Evolutionary conservation across 2,329 filamentous ascomycete species (phyloP), one percentile per base, ranked within the genome.

Genomic region (Byssothecium circinans): DNA sequence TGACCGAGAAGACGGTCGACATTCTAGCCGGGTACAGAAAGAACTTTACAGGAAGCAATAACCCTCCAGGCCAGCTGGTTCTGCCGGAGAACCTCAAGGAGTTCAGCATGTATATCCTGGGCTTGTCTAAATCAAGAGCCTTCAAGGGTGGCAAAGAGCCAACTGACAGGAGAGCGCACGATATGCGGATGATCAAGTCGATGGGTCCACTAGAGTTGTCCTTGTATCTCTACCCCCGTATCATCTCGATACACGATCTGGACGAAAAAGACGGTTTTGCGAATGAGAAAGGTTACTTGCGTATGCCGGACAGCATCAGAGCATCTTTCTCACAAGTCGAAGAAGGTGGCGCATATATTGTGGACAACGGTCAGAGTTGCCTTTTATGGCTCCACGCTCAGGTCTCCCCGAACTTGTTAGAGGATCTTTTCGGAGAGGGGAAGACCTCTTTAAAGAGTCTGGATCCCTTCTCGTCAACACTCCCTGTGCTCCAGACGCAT

Each of bases 21-120:
- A 88, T 97, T 44, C 82, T 97, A 49, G 88, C 91, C 22, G 87
- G 86, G 45, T 97, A 99, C 72, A 85, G 94, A 57, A 97, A 95
- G 75, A 87, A 96, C 72, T 94, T 94, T 61, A 88, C 90, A 2
- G 88, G 88, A 47, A 81, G 83, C 2, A 82, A 85, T 2, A 89
- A 95, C 64, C 92, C 94, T 8, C 89, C 91, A 1, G 89, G 91
- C 4, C 91, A 99, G 71, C 82, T 99, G 23, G 91, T 99, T 23
- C 84, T 99, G 73, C 94, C 94, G 0, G 94, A 99, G 74, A 89
- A 92, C 57, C 81, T 99, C 23, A 97, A 97, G 69, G 94, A 99
- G 68, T 91, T 96, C 62, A 85, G 88, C 63, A 97, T 99, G 91
- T 97, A 94, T 71, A 89, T 95, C 74, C 84, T 99, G 8, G 87